These are phyloP conservation scores for Yamadazyma triangularis DNA, from an alignment of 1,139 yeast species.

Conservation along the genomic window DNA sequence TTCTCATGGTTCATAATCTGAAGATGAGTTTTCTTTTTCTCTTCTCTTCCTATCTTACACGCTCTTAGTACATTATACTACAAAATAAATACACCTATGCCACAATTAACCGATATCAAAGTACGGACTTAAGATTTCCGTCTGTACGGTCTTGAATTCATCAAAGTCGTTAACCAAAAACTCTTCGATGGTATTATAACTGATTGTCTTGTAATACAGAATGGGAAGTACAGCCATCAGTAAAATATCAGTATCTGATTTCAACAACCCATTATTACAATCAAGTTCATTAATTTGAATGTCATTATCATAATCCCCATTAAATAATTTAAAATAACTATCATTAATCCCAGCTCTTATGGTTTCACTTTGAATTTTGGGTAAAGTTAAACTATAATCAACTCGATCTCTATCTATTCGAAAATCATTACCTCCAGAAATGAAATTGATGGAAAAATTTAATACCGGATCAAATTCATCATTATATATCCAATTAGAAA, in stretches of 20 bases:
- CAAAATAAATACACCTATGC: too few relatives aligned
- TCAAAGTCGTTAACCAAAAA: too few relatives aligned
- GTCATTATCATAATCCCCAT: neutral
- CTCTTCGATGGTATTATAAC: neutral
- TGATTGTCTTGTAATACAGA: neutral
- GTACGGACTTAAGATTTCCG: neutral
- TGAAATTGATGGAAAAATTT: constrained; percentile 4
- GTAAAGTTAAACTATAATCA: neutral
- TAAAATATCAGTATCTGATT: neutral
- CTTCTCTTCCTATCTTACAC: too few relatives aligned
- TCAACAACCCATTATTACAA: neutral
- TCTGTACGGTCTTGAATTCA: neutral
- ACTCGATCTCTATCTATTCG: neutral
- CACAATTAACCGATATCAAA: too few relatives aligned
- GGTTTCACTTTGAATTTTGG: neutral
- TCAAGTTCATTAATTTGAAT: neutral
- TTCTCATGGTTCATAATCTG: too few relatives aligned
- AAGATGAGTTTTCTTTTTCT: too few relatives aligned
- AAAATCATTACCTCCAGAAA: constrained; percentile 4
- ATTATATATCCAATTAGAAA: neutral
- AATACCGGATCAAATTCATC: constrained; percentile 8
- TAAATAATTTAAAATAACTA: too few relatives aligned
- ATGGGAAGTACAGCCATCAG: neutral
- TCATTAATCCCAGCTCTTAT: too few relatives aligned
- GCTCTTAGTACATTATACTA: too few relatives aligned